A percentile compares a stretch with the other conserved stretches of the same genome.
Evolutionary conservation across 371 early-diverging fungal genomes (phyloP).

Genomic region (Modicella reniformis): DNA sequence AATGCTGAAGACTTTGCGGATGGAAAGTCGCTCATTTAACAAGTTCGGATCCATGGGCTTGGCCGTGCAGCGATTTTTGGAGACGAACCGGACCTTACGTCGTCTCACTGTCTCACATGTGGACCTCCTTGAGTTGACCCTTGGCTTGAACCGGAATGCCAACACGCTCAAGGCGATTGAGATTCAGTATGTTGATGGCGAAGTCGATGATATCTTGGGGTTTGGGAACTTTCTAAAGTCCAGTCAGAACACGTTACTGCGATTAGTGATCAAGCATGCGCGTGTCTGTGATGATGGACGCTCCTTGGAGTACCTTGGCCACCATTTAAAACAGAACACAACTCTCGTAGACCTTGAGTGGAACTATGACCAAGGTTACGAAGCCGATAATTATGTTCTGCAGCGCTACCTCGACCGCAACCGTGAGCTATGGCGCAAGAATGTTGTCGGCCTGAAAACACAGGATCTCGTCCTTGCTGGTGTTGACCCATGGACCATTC

Average conservation of each 20-base stretch:
- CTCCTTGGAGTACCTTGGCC: conserved; percentile 30
- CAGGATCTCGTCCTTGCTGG: conserved; percentile 32
- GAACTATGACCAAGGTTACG: conserved; percentile 32
- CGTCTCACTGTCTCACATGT: conserved; percentile 45
- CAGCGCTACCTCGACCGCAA: conserved; percentile 38
- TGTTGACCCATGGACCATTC: conserved; percentile 27
- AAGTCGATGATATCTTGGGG: conserved; percentile 23
- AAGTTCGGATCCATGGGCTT: conserved; percentile 31
- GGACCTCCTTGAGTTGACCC: conserved; percentile 34
- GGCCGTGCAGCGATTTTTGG: conserved; percentile 31
- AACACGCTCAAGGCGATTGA: conserved; percentile 30
- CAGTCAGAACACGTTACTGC: conserved; percentile 23
- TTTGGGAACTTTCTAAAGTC: conserved; percentile 39
- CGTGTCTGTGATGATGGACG: conserved; percentile 30
- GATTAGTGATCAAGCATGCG: conserved; percentile 36
- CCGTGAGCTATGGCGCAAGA: conserved; percentile 40
- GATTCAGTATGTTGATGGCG: conserved; percentile 29
- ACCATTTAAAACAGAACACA: conserved; percentile 37
- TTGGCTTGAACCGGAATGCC: conserved; percentile 17
- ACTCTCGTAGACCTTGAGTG: conserved; percentile 42
- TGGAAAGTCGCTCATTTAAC: conserved; percentile 36
- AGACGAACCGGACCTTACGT: conserved; percentile 20
- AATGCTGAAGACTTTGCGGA: conserved; percentile 23
- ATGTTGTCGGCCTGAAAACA: conserved; percentile 3
- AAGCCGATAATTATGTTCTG: conserved; percentile 25